These are phyloP conservation scores for Aureobasidium lini DNA, from an alignment of 2,329 filamentous ascomycete genomes.

Conservation along the genomic window DNA sequence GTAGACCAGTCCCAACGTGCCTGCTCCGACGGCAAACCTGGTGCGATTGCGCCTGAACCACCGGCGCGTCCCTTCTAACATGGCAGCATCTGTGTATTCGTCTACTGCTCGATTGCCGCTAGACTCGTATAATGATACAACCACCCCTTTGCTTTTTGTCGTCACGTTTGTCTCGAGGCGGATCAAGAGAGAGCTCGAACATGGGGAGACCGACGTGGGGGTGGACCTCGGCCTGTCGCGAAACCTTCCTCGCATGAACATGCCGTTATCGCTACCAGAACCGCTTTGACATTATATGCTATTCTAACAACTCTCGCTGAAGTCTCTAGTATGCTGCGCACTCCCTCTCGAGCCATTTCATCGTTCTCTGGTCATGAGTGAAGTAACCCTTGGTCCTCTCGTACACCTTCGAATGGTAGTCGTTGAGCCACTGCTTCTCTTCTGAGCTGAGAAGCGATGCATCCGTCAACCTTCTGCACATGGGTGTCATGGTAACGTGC, in stretches of 20 bases:
- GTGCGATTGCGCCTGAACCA: constrained; percentile 92
- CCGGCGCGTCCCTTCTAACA: constrained; percentile 69
- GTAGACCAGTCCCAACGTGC: constrained; percentile 83
- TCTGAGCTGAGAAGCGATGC: constrained; percentile 58
- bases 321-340: constrained; percentile 47
- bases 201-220: background rate
- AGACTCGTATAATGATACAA: background rate
- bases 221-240: constrained; percentile 6
- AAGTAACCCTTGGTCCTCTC: constrained; percentile 77
- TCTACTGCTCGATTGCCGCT: background rate
- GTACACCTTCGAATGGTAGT: constrained; percentile 72
- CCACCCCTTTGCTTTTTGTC: background rate
- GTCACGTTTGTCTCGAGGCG: background rate
- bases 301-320: background rate
- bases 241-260: background rate
- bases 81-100: constrained; percentile 26
- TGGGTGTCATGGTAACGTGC: constrained; percentile 93
- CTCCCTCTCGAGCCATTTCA: constrained; percentile 79
- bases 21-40: constrained; percentile 78
- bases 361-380: constrained; percentile 59
- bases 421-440: constrained; percentile 82
- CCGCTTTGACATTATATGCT: background rate
- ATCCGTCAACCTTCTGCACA: constrained; percentile 85
- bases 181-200: background rate
- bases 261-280: background rate